phyloP scores from a whole-genome alignment of 139 green algal species.

The Chlamydomonas asymmetrica region DNA sequence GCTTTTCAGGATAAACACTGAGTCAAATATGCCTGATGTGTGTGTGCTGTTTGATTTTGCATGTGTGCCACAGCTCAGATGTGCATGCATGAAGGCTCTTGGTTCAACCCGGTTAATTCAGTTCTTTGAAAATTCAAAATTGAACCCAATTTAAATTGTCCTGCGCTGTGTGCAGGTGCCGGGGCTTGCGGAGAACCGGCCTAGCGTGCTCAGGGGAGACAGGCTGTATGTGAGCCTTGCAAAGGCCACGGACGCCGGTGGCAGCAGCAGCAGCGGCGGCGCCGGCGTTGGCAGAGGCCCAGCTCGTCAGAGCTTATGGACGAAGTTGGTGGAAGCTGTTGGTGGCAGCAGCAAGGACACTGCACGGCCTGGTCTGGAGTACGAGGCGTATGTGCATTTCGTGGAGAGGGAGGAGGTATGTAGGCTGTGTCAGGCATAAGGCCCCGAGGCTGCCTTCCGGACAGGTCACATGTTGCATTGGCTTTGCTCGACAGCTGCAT shows the following conservation, averaged over 20 bases:
- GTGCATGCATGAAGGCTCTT: not conserved
- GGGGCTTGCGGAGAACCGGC: conserved; percentile 40
- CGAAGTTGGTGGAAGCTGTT: too few relatives aligned
- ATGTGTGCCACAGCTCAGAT: not conserved
- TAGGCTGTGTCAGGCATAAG: too few relatives aligned
- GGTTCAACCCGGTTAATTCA: not conserved
- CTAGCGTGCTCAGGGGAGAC: conserved; percentile 34
- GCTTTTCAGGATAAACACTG: too few relatives aligned
- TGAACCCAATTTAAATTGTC: not conserved
- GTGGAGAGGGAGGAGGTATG: conserved; percentile 25
- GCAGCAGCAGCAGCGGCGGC: too few relatives aligned
- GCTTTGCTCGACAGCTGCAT: too few relatives aligned
- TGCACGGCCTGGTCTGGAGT: conserved; percentile 28
- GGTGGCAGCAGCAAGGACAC: too few relatives aligned
- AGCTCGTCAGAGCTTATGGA: too few relatives aligned
- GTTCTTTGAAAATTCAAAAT: not conserved
- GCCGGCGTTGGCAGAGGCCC: too few relatives aligned
- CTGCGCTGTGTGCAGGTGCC: too few relatives aligned
- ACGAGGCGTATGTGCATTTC: conserved; percentile 25
- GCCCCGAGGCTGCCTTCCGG: too few relatives aligned
- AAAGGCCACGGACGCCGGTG: not conserved
- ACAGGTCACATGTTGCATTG: too few relatives aligned
- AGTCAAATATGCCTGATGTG: too few relatives aligned
- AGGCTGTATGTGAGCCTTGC: conserved; percentile 25
- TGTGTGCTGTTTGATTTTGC: not conserved